Evolutionary conservation across 768 basidiomycete species (phyloP), one percentile per base, ranked within the genome.

Genomic region (Leccinum disarticulatum): DNA sequence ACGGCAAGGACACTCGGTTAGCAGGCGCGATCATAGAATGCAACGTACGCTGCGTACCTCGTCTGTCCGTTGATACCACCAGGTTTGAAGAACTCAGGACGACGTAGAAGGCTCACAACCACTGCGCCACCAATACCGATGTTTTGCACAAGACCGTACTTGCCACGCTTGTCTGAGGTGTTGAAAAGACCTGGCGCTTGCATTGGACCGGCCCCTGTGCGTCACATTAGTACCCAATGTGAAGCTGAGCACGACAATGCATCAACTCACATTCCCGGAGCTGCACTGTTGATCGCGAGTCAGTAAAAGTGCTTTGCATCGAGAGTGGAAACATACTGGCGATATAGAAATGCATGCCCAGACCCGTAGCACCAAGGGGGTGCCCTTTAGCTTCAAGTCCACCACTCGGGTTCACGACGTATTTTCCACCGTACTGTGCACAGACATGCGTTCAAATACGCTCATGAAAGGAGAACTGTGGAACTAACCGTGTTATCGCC

Each of bases 361-460:
- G 75, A 2, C 91, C 91, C 17, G 88, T 91, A 1, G 91, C 90
- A 41, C 91, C 90, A 19, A 93, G 80, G 3, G 92, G 91, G 68
- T 93, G 90, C 3, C 92, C 92, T 68, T 93, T 94, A n/a, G 90
- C 89, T 68, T 94, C 90, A 15, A 94, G 80, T 0, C 92, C 92
- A 27, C 92, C 92, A 54, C 87, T 90, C 0, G 92, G 90, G 64
- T 94, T 93, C 36, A 94, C 76, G 17, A 94, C 89, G 53, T 83
- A 94, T 73, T 91, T 90, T 5, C 93, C 91, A 19, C 89, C 91
- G 59, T 91, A 91, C 88, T 90, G 55, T 8, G 60, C 13, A 48
- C 19, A 15, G 3, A 60, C 14, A 35, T 49, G 5, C 6, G 4
- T 31, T 51, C 43, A 47, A 35, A 46, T 13, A 25, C 17, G 17